Evolutionary conservation across 768 basidiomycete genomes (phyloP).

Genomic region (Termitomyces sp.): DNA sequence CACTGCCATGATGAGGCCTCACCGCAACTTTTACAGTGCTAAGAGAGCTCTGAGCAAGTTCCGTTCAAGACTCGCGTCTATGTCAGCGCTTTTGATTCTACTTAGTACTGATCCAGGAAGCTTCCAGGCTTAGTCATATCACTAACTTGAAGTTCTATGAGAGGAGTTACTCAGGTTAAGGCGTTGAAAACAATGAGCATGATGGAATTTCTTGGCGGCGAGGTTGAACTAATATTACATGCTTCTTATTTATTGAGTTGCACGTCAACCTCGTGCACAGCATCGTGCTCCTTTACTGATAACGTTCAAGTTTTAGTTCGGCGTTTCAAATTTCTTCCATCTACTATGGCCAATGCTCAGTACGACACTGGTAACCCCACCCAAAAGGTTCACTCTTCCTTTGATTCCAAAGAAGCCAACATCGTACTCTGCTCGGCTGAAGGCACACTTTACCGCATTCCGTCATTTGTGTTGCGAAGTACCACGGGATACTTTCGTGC

Average conservation of each 20-base stretch:
- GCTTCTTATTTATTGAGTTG: not conserved
- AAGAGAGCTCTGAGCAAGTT: too few relatives aligned
- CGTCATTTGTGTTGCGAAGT: not conserved
- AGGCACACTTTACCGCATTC: not conserved
- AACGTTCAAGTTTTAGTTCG: not conserved
- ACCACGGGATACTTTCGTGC: constrained; percentile 2
- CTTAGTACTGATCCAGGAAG: too few relatives aligned
- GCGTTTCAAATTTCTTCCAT: not conserved
- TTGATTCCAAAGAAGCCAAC: constrained; percentile 2
- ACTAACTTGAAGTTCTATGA: too few relatives aligned
- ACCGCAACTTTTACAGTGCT: too few relatives aligned
- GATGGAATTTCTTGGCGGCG: not conserved
- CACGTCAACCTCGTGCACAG: not conserved
- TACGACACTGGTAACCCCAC: not conserved
- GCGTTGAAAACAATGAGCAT: not conserved
- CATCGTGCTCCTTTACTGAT: not conserved
- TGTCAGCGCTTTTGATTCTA: too few relatives aligned
- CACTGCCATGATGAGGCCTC: too few relatives aligned
- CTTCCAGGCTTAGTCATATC: too few relatives aligned
- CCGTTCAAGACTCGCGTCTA: too few relatives aligned
- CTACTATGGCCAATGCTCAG: not conserved
- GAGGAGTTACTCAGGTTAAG: not conserved
- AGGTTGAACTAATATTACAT: not conserved
- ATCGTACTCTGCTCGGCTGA: not conserved
- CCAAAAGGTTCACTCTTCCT: not conserved